Conservation (phyloP, 306 rosid genomes). For the Prunus armeniaca region DNA sequence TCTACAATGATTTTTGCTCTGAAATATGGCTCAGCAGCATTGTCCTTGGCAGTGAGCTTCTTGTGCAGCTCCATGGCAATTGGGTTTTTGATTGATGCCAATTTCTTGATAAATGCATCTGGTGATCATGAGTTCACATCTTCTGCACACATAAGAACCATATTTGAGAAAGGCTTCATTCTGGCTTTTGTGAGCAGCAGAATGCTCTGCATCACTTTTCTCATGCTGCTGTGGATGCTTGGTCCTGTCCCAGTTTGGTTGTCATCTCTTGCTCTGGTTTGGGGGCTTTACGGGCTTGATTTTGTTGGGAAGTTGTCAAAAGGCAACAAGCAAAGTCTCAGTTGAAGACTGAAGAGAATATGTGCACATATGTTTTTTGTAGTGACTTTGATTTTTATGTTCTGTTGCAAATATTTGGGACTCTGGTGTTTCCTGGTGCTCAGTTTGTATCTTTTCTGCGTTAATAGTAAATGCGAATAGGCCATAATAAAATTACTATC, state of each 20-base stretch:
- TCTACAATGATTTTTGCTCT: conserved; percentile 36
- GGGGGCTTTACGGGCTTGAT: conserved; percentile 55
- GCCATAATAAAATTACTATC: too few relatives aligned
- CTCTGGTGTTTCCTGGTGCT: neutral
- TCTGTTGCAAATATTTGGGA: neutral
- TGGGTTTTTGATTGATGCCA: conserved; percentile 57
- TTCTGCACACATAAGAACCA: conserved; percentile 20
- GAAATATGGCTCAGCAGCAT: conserved; percentile 60
- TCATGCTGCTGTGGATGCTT: conserved; percentile 70
- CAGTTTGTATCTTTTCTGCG: neutral
- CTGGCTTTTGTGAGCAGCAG: conserved; percentile 62
- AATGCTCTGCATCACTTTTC: conserved; percentile 49
- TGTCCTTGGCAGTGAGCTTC: conserved; percentile 59
- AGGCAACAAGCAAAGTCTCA: conserved; percentile 10
- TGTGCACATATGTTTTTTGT: neutral
- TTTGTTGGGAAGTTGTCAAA: conserved; percentile 39
- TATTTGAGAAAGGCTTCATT: conserved; percentile 61
- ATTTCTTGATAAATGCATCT: conserved; percentile 45
- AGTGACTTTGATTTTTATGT: neutral
- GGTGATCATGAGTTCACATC: conserved; percentile 22
- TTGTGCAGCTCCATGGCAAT: conserved; percentile 67
- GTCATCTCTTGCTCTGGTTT: conserved; percentile 52
- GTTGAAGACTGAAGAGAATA: neutral
- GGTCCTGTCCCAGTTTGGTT: conserved; percentile 56
- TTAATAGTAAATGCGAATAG: too few relatives aligned